Conservation (phyloP, 345 rosid species). For the Barbarea vulgaris region DNA sequence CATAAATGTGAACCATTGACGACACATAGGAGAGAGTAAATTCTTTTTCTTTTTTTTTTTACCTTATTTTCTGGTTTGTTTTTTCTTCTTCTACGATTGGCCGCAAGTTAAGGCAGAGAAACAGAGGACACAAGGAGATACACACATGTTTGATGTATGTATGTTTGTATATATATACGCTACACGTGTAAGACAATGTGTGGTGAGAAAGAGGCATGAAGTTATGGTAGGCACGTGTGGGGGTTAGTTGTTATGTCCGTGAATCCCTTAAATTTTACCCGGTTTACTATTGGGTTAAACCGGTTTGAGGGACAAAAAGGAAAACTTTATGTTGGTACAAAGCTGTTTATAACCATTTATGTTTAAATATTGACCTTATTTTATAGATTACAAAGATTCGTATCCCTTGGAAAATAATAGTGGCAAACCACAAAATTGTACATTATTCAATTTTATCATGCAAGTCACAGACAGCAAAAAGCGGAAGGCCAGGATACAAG, state of each 20-base stretch:
- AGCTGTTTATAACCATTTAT: not conserved
- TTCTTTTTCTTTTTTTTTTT: not conserved
- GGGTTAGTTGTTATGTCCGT: not conserved
- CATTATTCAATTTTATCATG: not conserved
- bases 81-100: constrained; percentile 22
- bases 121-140: constrained; percentile 35
- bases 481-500: constrained; percentile 16
- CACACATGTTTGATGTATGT: not conserved
- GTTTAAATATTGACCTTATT: not conserved
- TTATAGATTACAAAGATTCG: not conserved
- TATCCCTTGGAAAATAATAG: not conserved
- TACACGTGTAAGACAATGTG: constrained; percentile 32
- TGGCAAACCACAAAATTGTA: constrained; percentile 15
- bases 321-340: not conserved
- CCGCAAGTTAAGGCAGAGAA: constrained; percentile 31
- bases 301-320: not conserved
- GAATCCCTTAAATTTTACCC: not conserved
- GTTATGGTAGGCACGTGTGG: constrained; percentile 36
- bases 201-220: constrained; percentile 16
- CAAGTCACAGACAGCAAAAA: not conserved
- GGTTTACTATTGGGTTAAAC: not conserved
- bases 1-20: not conserved
- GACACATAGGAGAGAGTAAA: constrained; percentile 5
- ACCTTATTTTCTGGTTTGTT: constrained; percentile 21
- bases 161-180: constrained; percentile 13